Evolutionary conservation across 805 yeast species (phyloP), one percentile per base, ranked within the genome.

Genomic region (Saccharomycopsis malanga): DNA sequence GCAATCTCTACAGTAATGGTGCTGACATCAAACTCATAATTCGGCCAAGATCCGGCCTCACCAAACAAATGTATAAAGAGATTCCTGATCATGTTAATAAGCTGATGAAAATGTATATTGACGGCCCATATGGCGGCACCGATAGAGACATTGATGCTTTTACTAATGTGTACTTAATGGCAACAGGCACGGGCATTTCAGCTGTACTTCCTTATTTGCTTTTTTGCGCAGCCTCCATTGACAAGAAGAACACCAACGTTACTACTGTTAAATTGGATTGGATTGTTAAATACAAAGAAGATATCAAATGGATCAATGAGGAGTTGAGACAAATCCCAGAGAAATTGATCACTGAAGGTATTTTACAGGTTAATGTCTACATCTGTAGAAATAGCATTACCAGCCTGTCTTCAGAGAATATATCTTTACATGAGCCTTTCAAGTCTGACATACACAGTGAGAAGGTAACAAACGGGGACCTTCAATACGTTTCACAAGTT

Each of bases 41-140:
- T 3, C 64, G 70, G 25, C 71, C 77, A 0, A 65, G 68, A 47
- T 60, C 58, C 3, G 83, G 83, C 0, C 58, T 76, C 38, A 76
- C 83, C 1, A 61, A 52, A 37, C 54, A 53, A 10, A 51, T 76
- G 3, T 61, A 59, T 49, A 40, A 57, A 9, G 45, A 56, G 18
- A 20, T 58, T 3, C 65, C 68, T 7, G 63, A 64, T 9, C 57
- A 56, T 20, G 52, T 58, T 0, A 43, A 56, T 2, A 53, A 56
- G 14, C 52, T 62, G 0, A 34, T 59, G 43, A 61, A 61, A 29
- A 71, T 73, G 0, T 69, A 52, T 48, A 57, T 74, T 17, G 82
- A 77, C 55, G 83, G 83, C 1, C 79, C 83, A 3, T 77, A 74
- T 50, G 81, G 83, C 15, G 81, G 81, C 1, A 54, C 70, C 41